phyloP scores from a whole-genome alignment of 352 stramenopile species.

The Phytophthora syringae region DNA sequence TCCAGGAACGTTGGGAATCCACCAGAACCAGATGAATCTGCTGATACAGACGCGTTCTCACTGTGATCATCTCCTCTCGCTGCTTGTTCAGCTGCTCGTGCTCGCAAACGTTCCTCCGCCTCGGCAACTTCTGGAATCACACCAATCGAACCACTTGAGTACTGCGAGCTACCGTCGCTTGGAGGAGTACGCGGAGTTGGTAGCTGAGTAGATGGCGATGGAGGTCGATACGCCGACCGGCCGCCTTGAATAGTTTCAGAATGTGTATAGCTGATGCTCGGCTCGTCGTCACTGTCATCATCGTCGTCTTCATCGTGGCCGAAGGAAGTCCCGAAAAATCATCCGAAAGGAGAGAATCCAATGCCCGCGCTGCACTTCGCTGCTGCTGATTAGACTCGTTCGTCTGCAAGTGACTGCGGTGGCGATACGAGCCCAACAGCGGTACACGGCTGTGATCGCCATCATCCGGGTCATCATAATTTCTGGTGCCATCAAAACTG shows the following conservation, averaged over 20 bases:
- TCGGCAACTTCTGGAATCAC: conserved; percentile 76
- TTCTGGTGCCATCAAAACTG: conserved; percentile 23
- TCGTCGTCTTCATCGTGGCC: conserved; percentile 31
- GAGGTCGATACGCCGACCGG: conserved; percentile 26
- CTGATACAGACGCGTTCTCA: conserved; percentile 30
- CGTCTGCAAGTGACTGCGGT: conserved; percentile 30
- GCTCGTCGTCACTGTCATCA: conserved; percentile 37
- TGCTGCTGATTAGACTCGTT: conserved; percentile 28
- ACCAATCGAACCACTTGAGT: conserved; percentile 31
- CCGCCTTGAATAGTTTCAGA: conserved; percentile 17
- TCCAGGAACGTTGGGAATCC: conserved; percentile 55
- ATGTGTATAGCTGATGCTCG: conserved; percentile 25
- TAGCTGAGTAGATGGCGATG: conserved; percentile 30
- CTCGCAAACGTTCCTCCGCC: conserved; percentile 47
- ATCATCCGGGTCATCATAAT: conserved; percentile 25
- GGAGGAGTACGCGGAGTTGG: conserved; percentile 29
- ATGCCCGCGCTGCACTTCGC: conserved; percentile 39
- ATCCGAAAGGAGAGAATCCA: conserved; percentile 61
- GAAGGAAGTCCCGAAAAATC: conserved; percentile 81
- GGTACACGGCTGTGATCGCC: conserved; percentile 66
- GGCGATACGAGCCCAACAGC: conserved; percentile 57
- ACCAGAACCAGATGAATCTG: conserved; percentile 36
- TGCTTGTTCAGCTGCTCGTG: conserved; percentile 19
- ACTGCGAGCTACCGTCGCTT: conserved; percentile 15
- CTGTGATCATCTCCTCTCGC: conserved; percentile 1